Conservation (phyloP, 305 asterid species). For the Solanum hybrid region DNA sequence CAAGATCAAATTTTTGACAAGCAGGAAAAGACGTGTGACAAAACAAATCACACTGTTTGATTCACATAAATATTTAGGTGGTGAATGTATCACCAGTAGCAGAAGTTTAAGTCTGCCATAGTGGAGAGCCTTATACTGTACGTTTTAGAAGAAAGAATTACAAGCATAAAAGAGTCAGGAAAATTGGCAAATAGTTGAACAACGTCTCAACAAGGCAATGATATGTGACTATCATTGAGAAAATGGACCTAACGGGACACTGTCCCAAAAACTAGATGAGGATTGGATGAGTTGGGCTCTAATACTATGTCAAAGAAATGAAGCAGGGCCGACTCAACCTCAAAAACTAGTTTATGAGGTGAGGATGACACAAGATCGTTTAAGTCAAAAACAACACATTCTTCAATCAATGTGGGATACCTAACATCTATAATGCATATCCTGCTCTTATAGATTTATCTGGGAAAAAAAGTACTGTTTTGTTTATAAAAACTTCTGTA, state of each 20-base stretch:
- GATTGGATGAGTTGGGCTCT: neutral
- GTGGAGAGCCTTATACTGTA: neutral
- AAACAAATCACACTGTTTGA: neutral
- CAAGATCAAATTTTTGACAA: neutral
- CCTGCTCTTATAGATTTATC: neutral
- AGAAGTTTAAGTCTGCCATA: neutral
- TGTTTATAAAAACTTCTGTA: neutral
- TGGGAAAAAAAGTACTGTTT: neutral
- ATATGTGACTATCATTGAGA: neutral
- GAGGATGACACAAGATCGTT: neutral
- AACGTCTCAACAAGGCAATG: neutral
- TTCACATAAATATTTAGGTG: neutral
- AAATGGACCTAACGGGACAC: neutral
- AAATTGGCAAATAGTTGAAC: neutral
- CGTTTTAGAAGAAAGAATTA: neutral
- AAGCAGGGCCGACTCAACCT: neutral
- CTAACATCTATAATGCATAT: neutral
- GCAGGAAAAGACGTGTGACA: neutral
- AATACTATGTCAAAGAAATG: neutral
- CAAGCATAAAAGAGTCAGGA: neutral
- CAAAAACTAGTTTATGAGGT: neutral
- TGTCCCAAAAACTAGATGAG: neutral
- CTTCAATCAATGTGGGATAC: neutral
- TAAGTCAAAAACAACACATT: neutral
- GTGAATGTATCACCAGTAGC: neutral